These are phyloP conservation scores for Candida xyloterini DNA, from an alignment of 805 yeast genomes.

Conservation along the genomic window DNA sequence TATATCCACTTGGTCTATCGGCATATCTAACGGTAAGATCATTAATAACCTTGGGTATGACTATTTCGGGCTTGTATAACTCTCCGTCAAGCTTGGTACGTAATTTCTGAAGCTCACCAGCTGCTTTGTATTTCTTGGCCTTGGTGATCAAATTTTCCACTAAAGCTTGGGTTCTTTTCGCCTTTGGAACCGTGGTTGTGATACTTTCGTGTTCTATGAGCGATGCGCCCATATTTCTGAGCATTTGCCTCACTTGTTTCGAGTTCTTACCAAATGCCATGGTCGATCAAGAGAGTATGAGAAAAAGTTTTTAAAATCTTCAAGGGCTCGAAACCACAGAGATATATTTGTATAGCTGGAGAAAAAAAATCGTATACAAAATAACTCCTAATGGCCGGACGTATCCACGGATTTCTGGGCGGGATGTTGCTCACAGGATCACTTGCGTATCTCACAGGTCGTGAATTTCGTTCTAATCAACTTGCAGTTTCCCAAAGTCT, in stretches of 20 bases:
- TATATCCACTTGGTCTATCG: constrained; percentile 73
- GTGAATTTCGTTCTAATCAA: constrained; percentile 50
- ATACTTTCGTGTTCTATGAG: constrained; percentile 68
- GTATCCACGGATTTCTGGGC: constrained; percentile 54
- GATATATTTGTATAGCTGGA: neutral
- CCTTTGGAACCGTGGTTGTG: constrained; percentile 71
- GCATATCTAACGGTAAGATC: constrained; percentile 64
- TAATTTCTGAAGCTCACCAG: constrained; percentile 27
- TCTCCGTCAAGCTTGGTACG: constrained; percentile 33
- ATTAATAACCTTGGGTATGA: constrained; percentile 62
- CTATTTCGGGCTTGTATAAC: constrained; percentile 46
- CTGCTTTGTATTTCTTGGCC: constrained; percentile 39
- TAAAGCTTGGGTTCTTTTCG: constrained; percentile 61
- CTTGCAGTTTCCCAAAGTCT: constrained; percentile 45
- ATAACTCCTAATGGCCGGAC: constrained; percentile 36
- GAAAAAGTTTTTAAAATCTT: constrained; percentile 1
- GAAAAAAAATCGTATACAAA: constrained; percentile 1
- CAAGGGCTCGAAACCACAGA: constrained; percentile 9
- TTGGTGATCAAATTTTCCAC: constrained; percentile 64
- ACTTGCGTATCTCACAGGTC: constrained; percentile 58
- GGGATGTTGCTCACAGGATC: constrained; percentile 64
- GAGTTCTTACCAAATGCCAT: constrained; percentile 42
- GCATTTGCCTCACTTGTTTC: constrained; percentile 51
- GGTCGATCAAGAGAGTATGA: neutral
- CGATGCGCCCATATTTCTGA: constrained; percentile 65